Evolutionary conservation across 208 protist species (phyloP).

Genomic region (Endotrypanum monterogeii): DNA sequence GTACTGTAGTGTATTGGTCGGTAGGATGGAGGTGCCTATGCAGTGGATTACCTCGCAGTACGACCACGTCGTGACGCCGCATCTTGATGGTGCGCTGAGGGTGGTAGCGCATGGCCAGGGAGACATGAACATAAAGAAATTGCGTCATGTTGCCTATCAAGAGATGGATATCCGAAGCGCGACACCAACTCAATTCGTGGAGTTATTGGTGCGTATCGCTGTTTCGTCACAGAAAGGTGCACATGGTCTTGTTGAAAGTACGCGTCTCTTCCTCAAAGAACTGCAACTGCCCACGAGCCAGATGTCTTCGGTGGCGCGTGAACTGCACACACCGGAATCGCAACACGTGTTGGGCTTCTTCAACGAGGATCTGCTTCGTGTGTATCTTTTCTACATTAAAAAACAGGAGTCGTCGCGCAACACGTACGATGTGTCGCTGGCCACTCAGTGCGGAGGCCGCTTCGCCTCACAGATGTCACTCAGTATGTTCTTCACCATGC

Average conservation of each 20-base stretch:
- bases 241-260: slow-evolving; percentile 49
- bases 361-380: slow-evolving; percentile 63
- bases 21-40: slow-evolving; percentile 33
- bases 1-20: slow-evolving; percentile 21
- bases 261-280: slow-evolving; percentile 42
- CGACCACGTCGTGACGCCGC: slow-evolving; percentile 76
- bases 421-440: slow-evolving; percentile 37
- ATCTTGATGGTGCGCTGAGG: slow-evolving; percentile 52
- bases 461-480: slow-evolving; percentile 61
- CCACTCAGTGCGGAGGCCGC: slow-evolving; percentile 62
- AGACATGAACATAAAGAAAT: slow-evolving; percentile 42
- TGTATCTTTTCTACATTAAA: slow-evolving; percentile 86
- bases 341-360: slow-evolving; percentile 75
- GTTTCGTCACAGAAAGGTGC: slow-evolving; percentile 30
- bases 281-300: slow-evolving; percentile 33
- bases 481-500: slow-evolving; percentile 50
- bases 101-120: slow-evolving; percentile 42
- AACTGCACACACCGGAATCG: slow-evolving; percentile 43
- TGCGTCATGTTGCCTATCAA: slow-evolving; percentile 55
- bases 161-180: slow-evolving; percentile 82
- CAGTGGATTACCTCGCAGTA: slow-evolving; percentile 53
- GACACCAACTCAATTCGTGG: slow-evolving; percentile 66
- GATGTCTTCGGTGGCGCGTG: slow-evolving; percentile 25
- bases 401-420: slow-evolving; percentile 57
- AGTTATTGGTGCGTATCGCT: slow-evolving; percentile 75